These are phyloP conservation scores for Eucalyptus decipiens DNA, from an alignment of 345 rosid species.

Conservation along the genomic window DNA sequence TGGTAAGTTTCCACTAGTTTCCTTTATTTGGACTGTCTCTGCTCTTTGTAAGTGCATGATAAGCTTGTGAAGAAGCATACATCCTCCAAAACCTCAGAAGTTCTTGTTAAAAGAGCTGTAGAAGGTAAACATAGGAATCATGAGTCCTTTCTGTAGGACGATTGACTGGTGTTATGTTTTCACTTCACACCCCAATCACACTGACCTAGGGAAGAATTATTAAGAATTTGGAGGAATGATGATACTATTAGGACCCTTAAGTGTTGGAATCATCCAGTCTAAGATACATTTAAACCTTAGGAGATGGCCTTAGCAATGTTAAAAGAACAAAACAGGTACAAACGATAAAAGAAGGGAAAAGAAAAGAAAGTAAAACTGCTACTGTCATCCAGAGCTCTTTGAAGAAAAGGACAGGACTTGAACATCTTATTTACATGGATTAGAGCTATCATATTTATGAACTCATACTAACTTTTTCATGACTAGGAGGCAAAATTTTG, in stretches of 20 bases:
- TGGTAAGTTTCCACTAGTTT: conserved; percentile 21
- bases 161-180: background rate
- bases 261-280: background rate
- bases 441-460: background rate
- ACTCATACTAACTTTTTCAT: background rate
- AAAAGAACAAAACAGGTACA: background rate
- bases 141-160: background rate
- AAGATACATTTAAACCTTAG: background rate
- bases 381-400: background rate
- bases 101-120: background rate
- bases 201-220: background rate
- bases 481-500: background rate
- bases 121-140: background rate
- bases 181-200: background rate
- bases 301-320: background rate
- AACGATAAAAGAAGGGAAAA: background rate
- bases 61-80: background rate
- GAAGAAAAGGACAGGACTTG: background rate
- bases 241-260: background rate
- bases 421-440: background rate
- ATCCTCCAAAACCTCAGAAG: background rate
- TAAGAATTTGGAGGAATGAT: background rate
- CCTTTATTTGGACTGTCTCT: background rate
- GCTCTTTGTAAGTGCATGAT: background rate
- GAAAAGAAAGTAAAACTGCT: background rate